A percentile compares a stretch with the other conserved stretches of the same genome.
phyloP scores from a whole-genome alignment of 1,284 basidiomycete genomes.

The Melampsora allii-populina region DNA sequence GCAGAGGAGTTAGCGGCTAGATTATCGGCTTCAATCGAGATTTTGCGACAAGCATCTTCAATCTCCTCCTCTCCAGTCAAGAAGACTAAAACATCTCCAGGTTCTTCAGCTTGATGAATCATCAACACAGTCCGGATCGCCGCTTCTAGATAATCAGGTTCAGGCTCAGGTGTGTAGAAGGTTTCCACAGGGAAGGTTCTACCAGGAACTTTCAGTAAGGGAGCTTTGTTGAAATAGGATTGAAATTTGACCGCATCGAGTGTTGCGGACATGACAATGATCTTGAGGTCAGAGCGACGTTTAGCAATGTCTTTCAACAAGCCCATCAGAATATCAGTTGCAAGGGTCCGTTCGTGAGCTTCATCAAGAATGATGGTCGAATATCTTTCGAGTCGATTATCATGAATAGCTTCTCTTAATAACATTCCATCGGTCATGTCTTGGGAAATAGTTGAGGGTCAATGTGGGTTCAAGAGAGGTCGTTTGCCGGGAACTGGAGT shows the following conservation, averaged over 20 bases:
- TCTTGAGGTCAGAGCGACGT: conserved; percentile 82
- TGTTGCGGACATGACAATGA: conserved; percentile 98
- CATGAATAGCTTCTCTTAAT: conserved; percentile 94
- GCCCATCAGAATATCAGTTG: conserved; percentile 98
- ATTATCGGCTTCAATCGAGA: conserved; percentile 82
- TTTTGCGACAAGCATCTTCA: conserved; percentile 91
- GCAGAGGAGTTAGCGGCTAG: conserved; percentile 59
- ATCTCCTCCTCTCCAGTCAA: conserved; percentile 98
- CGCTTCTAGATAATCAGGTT: conserved; percentile 95
- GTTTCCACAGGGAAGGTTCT: conserved; percentile 92
- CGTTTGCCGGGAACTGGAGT: neutral
- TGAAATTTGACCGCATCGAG: conserved; percentile 96
- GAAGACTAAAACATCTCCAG: conserved; percentile 90
- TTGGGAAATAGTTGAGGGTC: conserved; percentile 37
- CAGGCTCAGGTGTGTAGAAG: conserved; percentile 93
- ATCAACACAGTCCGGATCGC: conserved; percentile 94
- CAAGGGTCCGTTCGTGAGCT: conserved; percentile 95
- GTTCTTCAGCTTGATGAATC: conserved; percentile 94
- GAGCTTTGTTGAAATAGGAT: conserved; percentile 81
- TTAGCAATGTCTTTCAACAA: conserved; percentile 71
- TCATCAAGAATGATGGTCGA: conserved; percentile 98
- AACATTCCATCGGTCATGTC: conserved; percentile 99
- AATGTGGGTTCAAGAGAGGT: neutral
- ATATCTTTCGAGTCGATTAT: conserved; percentile 81
- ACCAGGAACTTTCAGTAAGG: conserved; percentile 92